A percentile compares a stretch with the other conserved stretches of the same genome.
Conservation (phyloP, 768 basidiomycete species). For the Hygrophoropsis aurantiaca region DNA sequence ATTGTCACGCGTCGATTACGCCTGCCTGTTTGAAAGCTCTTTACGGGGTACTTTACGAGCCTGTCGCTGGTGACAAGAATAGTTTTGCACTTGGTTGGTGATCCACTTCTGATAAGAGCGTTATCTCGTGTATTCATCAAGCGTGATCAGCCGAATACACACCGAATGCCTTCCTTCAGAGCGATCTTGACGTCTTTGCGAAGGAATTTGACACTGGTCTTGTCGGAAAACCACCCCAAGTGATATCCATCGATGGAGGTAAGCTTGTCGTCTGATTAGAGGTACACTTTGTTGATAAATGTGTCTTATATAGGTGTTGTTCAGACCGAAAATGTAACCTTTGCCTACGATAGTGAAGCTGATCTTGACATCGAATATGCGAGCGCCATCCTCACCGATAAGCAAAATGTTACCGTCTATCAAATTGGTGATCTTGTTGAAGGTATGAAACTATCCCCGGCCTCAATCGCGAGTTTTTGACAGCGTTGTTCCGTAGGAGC, state of each 20-base stretch:
- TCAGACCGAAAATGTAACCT: conserved; percentile 23
- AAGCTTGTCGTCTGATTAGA: too few relatives aligned
- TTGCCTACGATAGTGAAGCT: conserved; percentile 48
- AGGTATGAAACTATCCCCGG: conserved; percentile 9
- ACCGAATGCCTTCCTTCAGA: conserved; percentile 45
- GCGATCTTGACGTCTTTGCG: conserved; percentile 49
- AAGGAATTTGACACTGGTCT: conserved; percentile 32
- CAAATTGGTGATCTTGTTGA: conserved; percentile 33
- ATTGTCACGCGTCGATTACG: conserved; percentile 46
- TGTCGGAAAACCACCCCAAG: conserved; percentile 20
- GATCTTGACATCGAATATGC: conserved; percentile 54
- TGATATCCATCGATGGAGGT: conserved; percentile 44
- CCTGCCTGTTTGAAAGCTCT: conserved; percentile 57
- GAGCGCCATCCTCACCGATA: conserved; percentile 36
- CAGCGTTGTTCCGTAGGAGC: conserved; percentile 18
- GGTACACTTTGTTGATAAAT: conserved; percentile 1
- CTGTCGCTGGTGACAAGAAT: conserved; percentile 42
- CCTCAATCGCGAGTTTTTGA: not conserved
- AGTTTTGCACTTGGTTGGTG: conserved; percentile 50
- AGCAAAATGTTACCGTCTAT: conserved; percentile 30
- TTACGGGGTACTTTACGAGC: conserved; percentile 53
- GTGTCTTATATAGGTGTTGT: conserved; percentile 35
- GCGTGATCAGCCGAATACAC: conserved; percentile 47
- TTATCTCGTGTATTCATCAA: conserved; percentile 22
- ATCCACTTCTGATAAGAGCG: not conserved